Base-by-base conservation (phyloP, 257 asterid genomes). In the Nicotiana knightiana region DNA sequence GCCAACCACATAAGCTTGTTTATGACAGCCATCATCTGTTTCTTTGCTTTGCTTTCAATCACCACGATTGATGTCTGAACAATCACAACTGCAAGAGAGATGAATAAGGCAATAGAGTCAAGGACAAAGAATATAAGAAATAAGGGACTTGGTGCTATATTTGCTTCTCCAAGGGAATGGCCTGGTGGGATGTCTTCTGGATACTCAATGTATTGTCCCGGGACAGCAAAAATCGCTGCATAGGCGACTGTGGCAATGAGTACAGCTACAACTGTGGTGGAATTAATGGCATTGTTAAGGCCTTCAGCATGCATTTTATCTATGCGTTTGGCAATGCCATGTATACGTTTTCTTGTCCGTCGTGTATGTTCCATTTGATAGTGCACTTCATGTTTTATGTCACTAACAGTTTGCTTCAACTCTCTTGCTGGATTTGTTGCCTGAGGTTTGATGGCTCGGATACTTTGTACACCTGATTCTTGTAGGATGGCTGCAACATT, bases 1-100 rank as follows among this genome's bases (percentile, higher is more conserved):
- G 92, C 92, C 66, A 89, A 75, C 92, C 92, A 89, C 92, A 89
- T 87, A 0, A 89, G 86, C 85, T 89, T 89, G 88, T 89, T 89
- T 43, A 89, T 89, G 62, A 89, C 66, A 8, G 92, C 92, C 92
- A 89, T 89, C 92, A 89, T 87, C 77, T 86, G 87, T 82, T 89
- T 89, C 89, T 89, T 89, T 8, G 92, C 92, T 81, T 85, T 87
- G 85, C 89, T 86, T 79, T 89, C 92, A 6, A 87, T 85, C 11
- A 87, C 88, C 59, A 89, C 89, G 30, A 89, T 84, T 5, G 92
- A 89, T 46, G 92, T 89, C 66, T 87, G 92, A 53, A 89, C 90
- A 8, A 89, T 88, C 53, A 89, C 92, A 5, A 89, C 92, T 21
- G 92, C 92, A 2, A 89, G 85, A 30, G 92, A 89, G 7, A 89